Base-by-base conservation (phyloP, 2,329 filamentous ascomycete genomes). In the Neonectria ditissima region DNA sequence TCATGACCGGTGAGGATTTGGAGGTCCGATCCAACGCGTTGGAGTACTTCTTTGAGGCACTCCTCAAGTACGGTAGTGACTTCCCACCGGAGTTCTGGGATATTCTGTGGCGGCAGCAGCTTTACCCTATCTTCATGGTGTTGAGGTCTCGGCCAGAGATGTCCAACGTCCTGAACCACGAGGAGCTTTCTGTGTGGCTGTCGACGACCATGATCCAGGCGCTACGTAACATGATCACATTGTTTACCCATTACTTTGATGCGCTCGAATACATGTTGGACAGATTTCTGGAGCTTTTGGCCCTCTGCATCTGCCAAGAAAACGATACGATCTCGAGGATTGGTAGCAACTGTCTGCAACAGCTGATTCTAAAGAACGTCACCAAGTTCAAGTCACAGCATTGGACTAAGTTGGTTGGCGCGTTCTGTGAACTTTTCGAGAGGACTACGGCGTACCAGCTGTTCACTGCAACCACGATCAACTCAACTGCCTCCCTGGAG, bases 201-300 rank as follows among this genome's bases (percentile, higher is more conserved):
- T 98, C 96, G 1, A 99, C 96, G 0, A 99, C 96, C 9, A 97
- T 99, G 93, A 99, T 99, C 43, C 96, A 99, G 78, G 96, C 96
- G 2, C 83, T 99, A 59, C 91, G 96, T 63, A 97, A 98, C 80
- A 97, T 99, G 92, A 98, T 99, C 73, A 95, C 93, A 1, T 87
- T 99, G 24, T 99, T 99, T 79, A 99, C 97, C 0, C 97, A 99
- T 79, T 99, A 98, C 80, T 99, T 99, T 69, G 93, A 97, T 63
- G 90, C 94, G 0, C 83, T 99, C 10, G 94, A 98, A 80, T 97
- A 97, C 76, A 99, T 99, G 96, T 87, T 99, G 18, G 94, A 97
- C 78, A 87, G 96, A n/a, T 98, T 99, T 78, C 81, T 99, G 39
- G 95, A 98, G 78, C 87, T 99, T 20, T 83, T 99, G 11, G 94